Percentiles rank a stretch among this genome's conserved stretches.
phyloP scores from a whole-genome alignment of 1,284 basidiomycete species.

The Fomitopsis schrenkii region DNA sequence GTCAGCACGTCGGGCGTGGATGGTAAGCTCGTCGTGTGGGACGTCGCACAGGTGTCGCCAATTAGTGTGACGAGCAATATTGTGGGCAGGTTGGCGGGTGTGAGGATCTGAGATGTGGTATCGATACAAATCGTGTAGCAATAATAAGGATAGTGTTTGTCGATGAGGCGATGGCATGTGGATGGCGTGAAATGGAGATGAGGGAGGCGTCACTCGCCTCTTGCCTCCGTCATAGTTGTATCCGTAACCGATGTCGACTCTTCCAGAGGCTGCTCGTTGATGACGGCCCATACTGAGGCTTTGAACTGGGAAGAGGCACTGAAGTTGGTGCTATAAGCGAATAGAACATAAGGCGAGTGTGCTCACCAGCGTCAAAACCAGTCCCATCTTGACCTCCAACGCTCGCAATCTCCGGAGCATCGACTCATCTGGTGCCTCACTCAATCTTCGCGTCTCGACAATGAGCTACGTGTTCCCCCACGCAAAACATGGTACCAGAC shows the following conservation, averaged over 20 bases:
- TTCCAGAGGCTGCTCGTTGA: slow-evolving; percentile 77
- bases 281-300: slow-evolving; percentile 92
- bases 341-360: too few relatives aligned
- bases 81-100: slow-evolving; percentile 38
- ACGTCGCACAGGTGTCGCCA: slow-evolving; percentile 52
- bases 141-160: slow-evolving; percentile 1
- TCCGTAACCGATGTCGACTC: slow-evolving; percentile 30
- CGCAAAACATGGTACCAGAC: background rate
- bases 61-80: slow-evolving; percentile 17
- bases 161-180: background rate
- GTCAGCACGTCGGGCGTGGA: slow-evolving; percentile 96
- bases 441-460: slow-evolving; percentile 52
- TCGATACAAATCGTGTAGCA: slow-evolving; percentile 17
- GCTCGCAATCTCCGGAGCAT: slow-evolving; percentile 78
- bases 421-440: slow-evolving; percentile 67
- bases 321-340: background rate
- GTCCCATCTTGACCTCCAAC: slow-evolving; percentile 92
- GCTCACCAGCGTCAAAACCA: slow-evolving; percentile 84
- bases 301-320: slow-evolving; percentile 61
- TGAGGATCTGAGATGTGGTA: slow-evolving; percentile 39
- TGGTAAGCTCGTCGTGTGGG: slow-evolving; percentile 92
- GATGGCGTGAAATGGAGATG: background rate
- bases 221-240: slow-evolving; percentile 33
- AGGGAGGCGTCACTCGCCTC: slow-evolving; percentile 2
- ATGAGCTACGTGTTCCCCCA: slow-evolving; percentile 39